Percentiles rank a stretch among this genome's conserved stretches.
Evolutionary conservation across 2,329 filamentous ascomycete genomes (phyloP).

Genomic region (Ceratocystis albifundus): DNA sequence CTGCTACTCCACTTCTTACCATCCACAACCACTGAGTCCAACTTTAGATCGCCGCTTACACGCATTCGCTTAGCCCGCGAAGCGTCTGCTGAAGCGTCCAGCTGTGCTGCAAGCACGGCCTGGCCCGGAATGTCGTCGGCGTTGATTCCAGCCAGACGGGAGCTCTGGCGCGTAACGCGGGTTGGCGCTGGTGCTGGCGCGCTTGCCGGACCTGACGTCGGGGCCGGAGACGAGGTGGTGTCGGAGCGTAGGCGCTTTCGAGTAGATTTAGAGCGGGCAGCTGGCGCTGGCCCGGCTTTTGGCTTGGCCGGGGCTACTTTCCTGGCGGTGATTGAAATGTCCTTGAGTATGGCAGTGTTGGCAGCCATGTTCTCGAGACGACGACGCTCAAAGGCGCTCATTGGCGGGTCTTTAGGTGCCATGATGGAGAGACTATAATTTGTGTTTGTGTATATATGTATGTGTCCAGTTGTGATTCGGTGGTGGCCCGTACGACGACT

Average conservation of each 20-base stretch:
- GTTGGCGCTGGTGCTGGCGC: slow-evolving; percentile 37
- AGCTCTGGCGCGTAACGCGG: slow-evolving; percentile 46
- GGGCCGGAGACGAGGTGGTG: neutral
- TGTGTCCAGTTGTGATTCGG: too few species aligned
- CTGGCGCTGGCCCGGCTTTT: slow-evolving; percentile 32
- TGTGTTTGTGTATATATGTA: neutral
- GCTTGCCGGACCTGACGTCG: neutral
- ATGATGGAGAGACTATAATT: slow-evolving; percentile 29
- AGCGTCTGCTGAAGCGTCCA: slow-evolving; percentile 31
- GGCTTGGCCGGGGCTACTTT: slow-evolving; percentile 38
- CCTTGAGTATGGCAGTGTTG: slow-evolving; percentile 69
- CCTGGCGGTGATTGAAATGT: slow-evolving; percentile 59
- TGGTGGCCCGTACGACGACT: too few species aligned
- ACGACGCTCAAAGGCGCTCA: slow-evolving; percentile 80
- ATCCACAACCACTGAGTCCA: slow-evolving; percentile 68
- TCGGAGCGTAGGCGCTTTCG: slow-evolving; percentile 29
- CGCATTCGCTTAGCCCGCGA: slow-evolving; percentile 47
- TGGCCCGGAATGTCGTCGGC: slow-evolving; percentile 35
- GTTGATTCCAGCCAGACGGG: slow-evolving; percentile 45
- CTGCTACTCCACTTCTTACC: slow-evolving; percentile 64
- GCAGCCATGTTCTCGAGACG: slow-evolving; percentile 77
- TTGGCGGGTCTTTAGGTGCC: slow-evolving; percentile 36
- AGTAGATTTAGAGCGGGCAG: slow-evolving; percentile 24
- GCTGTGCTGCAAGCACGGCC: slow-evolving; percentile 39
- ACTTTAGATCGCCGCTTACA: slow-evolving; percentile 48